Base-by-base conservation (phyloP, 2,329 filamentous ascomycete species). In the Calonectria multiphialidica region DNA sequence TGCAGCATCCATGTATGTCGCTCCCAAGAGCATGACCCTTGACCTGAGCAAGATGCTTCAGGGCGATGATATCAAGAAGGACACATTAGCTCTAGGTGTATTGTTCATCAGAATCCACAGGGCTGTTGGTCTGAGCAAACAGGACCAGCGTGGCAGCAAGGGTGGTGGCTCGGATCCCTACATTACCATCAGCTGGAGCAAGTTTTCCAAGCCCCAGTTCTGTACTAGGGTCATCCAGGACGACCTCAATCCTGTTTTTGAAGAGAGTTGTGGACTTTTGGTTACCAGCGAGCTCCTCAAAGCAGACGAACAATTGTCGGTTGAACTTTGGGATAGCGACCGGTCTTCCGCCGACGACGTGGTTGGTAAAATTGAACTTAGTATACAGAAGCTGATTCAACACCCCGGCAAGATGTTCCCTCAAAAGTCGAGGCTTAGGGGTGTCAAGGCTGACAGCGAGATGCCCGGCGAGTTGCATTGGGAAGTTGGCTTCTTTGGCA, bases 201-300 rank as follows among this genome's bases (percentile, higher is more conserved):
- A 98, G 83, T 98, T 98, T 78, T 94, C 94, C 69, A 99, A 99
- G 85, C 96, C 96, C 2, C 97, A 98, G 90, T 98, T 98, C 84
- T 98, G 96, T 83, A 98, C 97, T 1, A 92, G 97, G 59, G 96
- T 98, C 64, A 98, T 98, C 75, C 95, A 96, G 65, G 96, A 98
- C 80, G 94, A 98, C 77, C 89, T 98, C 67, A 98, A 98, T 80
- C 97, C 97, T 0, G 89, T 98, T 5, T 98, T 97, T 87, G 94
- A 97, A 79, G 97, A 98, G 84, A 94, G 91, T 2, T 92, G 94
- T 50, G 95, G 95, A 1, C 88, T 98, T 21, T 87, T 98, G 18
- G 94, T 99, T 7, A 98, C 94, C 0, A 90, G 94, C 0, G 96
- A 98, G 75, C 88, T 98, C 66, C 95, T 98, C 86, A 97, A 97